These are phyloP conservation scores for Lunularia cruciata DNA, from an alignment of 225 moss, liverwort and hornwort genomes.

Conservation along the genomic window DNA sequence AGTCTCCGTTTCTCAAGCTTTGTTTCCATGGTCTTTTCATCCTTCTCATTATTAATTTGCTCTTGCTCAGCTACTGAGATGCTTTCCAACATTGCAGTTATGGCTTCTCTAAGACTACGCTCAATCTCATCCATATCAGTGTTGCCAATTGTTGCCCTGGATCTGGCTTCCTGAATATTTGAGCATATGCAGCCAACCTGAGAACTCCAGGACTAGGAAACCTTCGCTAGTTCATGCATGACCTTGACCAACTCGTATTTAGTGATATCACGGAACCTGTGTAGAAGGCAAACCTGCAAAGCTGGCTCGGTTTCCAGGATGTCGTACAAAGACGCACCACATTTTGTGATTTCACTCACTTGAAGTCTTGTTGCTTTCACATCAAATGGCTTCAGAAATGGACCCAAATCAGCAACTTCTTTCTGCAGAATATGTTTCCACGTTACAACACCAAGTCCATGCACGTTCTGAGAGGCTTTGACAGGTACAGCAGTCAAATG, in stretches of 20 bases:
- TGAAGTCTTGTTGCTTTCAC: slow-evolving; percentile 49
- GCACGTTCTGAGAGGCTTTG: neutral
- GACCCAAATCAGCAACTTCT: slow-evolving; percentile 26
- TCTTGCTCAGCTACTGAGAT: slow-evolving; percentile 41
- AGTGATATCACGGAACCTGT: no score
- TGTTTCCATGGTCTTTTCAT: slow-evolving; percentile 22
- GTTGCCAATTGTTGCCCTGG: slow-evolving; percentile 33
- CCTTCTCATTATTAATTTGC: slow-evolving; percentile 22
- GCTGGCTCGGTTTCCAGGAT: slow-evolving; percentile 46
- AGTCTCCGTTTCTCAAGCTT: slow-evolving; percentile 56
- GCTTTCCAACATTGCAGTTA: slow-evolving; percentile 38
- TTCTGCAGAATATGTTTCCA: slow-evolving; percentile 6
- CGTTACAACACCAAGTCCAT: neutral
- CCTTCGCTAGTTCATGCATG: neutral
- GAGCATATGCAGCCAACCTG: no score
- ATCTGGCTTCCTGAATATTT: slow-evolving; percentile 40
- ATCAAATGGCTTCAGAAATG: slow-evolving; percentile 37
- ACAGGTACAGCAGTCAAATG: neutral
- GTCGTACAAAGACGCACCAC: slow-evolving; percentile 64
- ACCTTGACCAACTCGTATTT: neutral
- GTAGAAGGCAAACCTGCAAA: slow-evolving; percentile 43
- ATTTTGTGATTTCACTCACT: slow-evolving; percentile 61
- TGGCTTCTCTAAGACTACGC: slow-evolving; percentile 34
- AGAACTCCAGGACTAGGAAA: no score
- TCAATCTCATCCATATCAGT: slow-evolving; percentile 70